Evolutionary conservation across 768 basidiomycete genomes (phyloP).

Genomic region (Macrolepiota fuliginosa): DNA sequence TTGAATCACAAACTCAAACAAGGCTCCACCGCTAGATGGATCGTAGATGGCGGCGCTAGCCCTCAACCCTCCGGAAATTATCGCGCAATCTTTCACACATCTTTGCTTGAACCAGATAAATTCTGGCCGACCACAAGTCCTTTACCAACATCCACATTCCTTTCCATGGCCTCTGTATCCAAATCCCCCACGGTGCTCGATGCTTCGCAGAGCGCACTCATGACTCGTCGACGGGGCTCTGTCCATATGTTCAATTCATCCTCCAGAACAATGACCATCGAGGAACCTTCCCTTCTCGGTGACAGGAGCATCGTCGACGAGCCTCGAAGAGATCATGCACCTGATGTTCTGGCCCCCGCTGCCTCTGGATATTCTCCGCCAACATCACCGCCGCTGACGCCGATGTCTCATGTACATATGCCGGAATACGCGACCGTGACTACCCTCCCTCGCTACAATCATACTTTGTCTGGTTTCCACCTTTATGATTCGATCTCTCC

Average conservation of each 20-base stretch:
- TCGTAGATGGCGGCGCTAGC: background rate
- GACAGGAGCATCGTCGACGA: background rate
- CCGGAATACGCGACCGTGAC: slow-evolving; percentile 30
- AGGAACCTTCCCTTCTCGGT: background rate
- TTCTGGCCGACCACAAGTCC: background rate
- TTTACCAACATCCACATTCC: background rate
- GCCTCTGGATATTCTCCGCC: background rate
- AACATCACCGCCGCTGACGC: background rate
- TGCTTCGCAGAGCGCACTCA: background rate
- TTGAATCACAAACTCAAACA: slow-evolving; percentile 1
- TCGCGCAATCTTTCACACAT: background rate
- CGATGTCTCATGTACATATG: slow-evolving; percentile 29
- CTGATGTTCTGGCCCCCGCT: background rate
- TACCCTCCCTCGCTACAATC: slow-evolving; percentile 26
- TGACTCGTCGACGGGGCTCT: background rate
- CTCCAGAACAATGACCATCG: background rate
- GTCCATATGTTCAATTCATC: background rate
- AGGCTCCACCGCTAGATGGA: slow-evolving; percentile 4
- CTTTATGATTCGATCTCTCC: slow-evolving; percentile 17
- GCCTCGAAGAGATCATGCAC: background rate
- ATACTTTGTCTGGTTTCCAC: slow-evolving; percentile 15
- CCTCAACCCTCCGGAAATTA: background rate
- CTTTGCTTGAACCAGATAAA: slow-evolving; percentile 3
- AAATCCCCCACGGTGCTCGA: background rate
- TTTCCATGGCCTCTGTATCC: background rate